A percentile compares a stretch with the other conserved stretches of the same genome.
phyloP scores from a whole-genome alignment of 441 rosid species.

The Manihot esculenta region DNA sequence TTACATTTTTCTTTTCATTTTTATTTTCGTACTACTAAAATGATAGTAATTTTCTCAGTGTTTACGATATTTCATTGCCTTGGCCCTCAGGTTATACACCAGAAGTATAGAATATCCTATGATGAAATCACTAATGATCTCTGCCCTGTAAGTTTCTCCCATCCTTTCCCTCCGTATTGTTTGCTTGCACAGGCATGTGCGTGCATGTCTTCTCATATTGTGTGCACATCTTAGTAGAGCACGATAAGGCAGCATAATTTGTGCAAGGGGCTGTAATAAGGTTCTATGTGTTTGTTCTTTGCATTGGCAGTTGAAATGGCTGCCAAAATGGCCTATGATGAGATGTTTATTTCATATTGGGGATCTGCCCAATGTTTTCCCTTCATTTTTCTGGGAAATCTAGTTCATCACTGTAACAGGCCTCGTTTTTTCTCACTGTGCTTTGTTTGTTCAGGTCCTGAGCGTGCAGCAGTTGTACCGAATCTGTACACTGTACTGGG shows the following conservation, averaged over 20 bases:
- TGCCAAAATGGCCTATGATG: not conserved
- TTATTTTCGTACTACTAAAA: not conserved
- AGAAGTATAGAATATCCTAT: conserved; percentile 93
- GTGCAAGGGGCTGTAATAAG: not conserved
- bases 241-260: not conserved
- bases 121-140: conserved; percentile 95
- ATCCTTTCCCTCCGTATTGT: not conserved
- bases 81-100: conserved; percentile 82
- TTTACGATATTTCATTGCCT: conserved; percentile 23
- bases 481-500: conserved; percentile 95
- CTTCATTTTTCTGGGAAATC: not conserved
- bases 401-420: not conserved
- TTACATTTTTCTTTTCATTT: not conserved
- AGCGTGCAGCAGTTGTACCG: conserved; percentile 98
- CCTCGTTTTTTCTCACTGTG: conserved; percentile 10
- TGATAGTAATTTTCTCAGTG: not conserved
- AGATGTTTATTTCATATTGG: not conserved
- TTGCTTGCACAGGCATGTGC: too few relatives aligned
- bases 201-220: not conserved
- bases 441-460: conserved; percentile 62
- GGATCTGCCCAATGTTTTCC: not conserved
- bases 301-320: not conserved
- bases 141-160: conserved; percentile 69
- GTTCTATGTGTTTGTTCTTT: not conserved
- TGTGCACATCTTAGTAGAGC: not conserved